A percentile compares a stretch with the other conserved stretches of the same genome.
These are phyloP conservation scores for Arthrobotrys sphaeroides DNA, from an alignment of 2,329 filamentous ascomycete genomes.

Conservation along the genomic window DNA sequence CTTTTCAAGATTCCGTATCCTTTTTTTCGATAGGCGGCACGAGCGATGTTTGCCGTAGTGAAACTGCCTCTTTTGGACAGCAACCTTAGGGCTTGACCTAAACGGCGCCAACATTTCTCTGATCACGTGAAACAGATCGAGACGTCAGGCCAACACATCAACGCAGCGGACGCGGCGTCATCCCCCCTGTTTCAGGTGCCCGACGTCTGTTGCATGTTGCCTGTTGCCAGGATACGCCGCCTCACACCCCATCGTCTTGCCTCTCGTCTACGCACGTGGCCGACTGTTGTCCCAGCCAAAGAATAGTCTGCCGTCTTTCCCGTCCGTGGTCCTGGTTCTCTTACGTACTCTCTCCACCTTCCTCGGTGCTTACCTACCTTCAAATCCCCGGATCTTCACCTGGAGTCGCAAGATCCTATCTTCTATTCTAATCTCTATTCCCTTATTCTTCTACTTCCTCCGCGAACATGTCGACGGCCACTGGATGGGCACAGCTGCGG, in stretches of 20 bases:
- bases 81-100: constrained; percentile 52
- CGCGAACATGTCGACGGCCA: constrained; percentile 56
- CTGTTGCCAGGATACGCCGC: constrained; percentile 30
- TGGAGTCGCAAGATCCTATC: constrained; percentile 3
- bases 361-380: too few relatives aligned
- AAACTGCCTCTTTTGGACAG: constrained; percentile 37
- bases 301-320: not conserved
- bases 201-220: too few relatives aligned
- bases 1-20: constrained; percentile 33
- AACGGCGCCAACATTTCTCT: constrained; percentile 5
- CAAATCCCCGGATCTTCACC: constrained; percentile 18
- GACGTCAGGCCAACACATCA: constrained; percentile 48
- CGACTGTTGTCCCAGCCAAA: not conserved
- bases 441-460: not conserved
- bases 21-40: constrained; percentile 36
- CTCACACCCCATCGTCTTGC: constrained; percentile 15
- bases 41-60: constrained; percentile 37
- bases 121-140: constrained; percentile 8
- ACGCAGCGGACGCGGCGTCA: constrained; percentile 22
- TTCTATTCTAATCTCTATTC: not conserved
- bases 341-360: constrained; percentile 8
- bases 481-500: constrained; percentile 90
- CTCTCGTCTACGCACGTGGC: constrained; percentile 36
- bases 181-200: constrained; percentile 24
- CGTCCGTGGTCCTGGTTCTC: constrained; percentile 15